These are phyloP conservation scores for Aphanomyces invadans DNA, from an alignment of 352 stramenopile species.

Conservation along the genomic window DNA sequence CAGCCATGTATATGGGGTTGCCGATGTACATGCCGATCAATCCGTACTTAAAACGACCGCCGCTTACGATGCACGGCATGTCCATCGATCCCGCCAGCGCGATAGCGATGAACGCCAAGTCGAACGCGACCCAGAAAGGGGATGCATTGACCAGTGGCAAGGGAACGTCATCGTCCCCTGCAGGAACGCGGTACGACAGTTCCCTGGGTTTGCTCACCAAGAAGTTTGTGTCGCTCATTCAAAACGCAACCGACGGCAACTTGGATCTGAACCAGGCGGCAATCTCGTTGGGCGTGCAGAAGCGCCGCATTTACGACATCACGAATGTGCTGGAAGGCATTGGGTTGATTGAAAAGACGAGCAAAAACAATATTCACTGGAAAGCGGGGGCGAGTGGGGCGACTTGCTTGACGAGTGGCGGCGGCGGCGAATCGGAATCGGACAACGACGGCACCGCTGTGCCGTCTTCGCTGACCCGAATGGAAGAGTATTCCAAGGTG, in stretches of 20 bases:
- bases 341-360: constrained; percentile 94
- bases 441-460: neutral
- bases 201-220: constrained; percentile 94
- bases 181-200: constrained; percentile 90
- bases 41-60: constrained; percentile 20
- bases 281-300: constrained; percentile 73
- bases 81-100: neutral
- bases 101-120: neutral
- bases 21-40: constrained; percentile 25
- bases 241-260: constrained; percentile 76
- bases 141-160: neutral
- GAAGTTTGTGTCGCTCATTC: constrained; percentile 95
- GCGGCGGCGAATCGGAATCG: constrained; percentile 48
- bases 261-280: constrained; percentile 94
- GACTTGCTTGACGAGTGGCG: constrained; percentile 36
- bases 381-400: constrained; percentile 66
- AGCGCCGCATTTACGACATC: constrained; percentile 98
- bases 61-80: constrained; percentile 3
- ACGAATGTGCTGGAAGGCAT: constrained; percentile 98
- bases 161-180: constrained; percentile 29
- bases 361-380: constrained; percentile 98
- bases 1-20: constrained; percentile 20
- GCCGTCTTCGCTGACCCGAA: neutral
- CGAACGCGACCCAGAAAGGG: neutral
- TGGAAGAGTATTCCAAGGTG: constrained; percentile 46